Conservation (phyloP, 2,329 filamentous ascomycete species). For the Penicillium sp. region DNA sequence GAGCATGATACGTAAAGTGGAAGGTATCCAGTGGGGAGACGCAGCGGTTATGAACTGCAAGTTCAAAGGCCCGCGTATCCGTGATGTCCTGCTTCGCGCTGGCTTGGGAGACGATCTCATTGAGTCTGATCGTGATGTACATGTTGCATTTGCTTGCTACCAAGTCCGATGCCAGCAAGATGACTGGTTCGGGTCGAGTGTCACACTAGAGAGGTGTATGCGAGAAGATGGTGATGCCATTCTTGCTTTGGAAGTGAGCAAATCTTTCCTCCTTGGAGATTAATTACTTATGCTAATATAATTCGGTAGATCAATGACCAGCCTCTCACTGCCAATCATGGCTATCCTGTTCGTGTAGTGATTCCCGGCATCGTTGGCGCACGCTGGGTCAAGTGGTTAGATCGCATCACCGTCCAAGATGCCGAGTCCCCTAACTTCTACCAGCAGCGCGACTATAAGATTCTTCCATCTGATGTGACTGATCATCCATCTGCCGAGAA, state of each 20-base stretch:
- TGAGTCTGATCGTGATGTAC: conserved; percentile 24
- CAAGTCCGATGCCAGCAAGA: conserved; percentile 52
- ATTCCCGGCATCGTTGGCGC: conserved; percentile 52
- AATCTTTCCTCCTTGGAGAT: not conserved
- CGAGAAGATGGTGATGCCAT: conserved; percentile 44
- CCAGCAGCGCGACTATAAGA: conserved; percentile 56
- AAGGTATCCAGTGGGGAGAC: conserved; percentile 57
- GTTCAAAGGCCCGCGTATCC: conserved; percentile 52
- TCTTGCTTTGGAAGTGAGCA: conserved; percentile 44
- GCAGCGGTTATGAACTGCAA: conserved; percentile 57
- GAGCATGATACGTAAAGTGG: conserved; percentile 55
- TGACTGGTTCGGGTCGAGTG: conserved; percentile 55
- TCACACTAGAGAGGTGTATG: conserved; percentile 47
- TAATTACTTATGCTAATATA: not conserved
- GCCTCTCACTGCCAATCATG: conserved; percentile 47
- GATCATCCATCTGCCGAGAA: conserved; percentile 47
- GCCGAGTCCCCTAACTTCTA: conserved; percentile 53
- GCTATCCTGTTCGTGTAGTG: conserved; percentile 50
- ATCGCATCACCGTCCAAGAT: conserved; percentile 49
- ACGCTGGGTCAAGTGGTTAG: conserved; percentile 54
- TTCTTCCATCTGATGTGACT: conserved; percentile 50
- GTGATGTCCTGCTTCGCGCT: conserved; percentile 49
- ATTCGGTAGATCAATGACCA: conserved; percentile 46
- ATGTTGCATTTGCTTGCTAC: conserved; percentile 55
- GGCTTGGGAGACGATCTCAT: conserved; percentile 34